Conservation (phyloP, 345 rosid genomes). For the Gynandropsis gynandra region DNA sequence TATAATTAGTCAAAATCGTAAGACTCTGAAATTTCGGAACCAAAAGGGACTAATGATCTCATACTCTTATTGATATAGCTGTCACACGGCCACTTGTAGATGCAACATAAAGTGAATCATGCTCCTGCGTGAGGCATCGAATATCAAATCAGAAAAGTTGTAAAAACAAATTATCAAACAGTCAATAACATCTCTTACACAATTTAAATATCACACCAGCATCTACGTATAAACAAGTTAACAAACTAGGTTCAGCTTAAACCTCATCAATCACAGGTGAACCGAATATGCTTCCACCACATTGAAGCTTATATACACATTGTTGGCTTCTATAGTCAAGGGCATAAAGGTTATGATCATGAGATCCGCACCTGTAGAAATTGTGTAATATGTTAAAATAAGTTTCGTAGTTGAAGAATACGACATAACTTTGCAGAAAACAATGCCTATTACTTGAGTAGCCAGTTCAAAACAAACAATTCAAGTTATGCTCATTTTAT, state of each 20-base stretch:
- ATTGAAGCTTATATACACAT: slow-evolving; percentile 61
- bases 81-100: slow-evolving; percentile 81
- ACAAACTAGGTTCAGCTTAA: slow-evolving; percentile 20
- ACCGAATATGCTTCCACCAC: slow-evolving; percentile 91
- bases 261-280: slow-evolving; percentile 93
- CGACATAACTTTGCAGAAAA: background rate
- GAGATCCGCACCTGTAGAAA: slow-evolving; percentile 85
- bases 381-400: slow-evolving; percentile 5
- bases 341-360: slow-evolving; percentile 79
- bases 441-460: background rate
- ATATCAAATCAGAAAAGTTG: background rate
- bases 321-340: slow-evolving; percentile 61
- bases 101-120: slow-evolving; percentile 50
- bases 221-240: slow-evolving; percentile 15
- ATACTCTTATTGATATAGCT: slow-evolving; percentile 71
- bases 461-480: background rate
- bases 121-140: slow-evolving; percentile 38
- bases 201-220: slow-evolving; percentile 9
- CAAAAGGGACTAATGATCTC: slow-evolving; percentile 5
- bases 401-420: slow-evolving; percentile 7
- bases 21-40: background rate
- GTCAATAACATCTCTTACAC: background rate
- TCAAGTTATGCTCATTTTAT: background rate
- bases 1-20: slow-evolving; percentile 1
- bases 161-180: background rate